These are phyloP conservation scores for Barnettozyma botsteinii DNA, from an alignment of 805 yeast species.

Conservation along the genomic window DNA sequence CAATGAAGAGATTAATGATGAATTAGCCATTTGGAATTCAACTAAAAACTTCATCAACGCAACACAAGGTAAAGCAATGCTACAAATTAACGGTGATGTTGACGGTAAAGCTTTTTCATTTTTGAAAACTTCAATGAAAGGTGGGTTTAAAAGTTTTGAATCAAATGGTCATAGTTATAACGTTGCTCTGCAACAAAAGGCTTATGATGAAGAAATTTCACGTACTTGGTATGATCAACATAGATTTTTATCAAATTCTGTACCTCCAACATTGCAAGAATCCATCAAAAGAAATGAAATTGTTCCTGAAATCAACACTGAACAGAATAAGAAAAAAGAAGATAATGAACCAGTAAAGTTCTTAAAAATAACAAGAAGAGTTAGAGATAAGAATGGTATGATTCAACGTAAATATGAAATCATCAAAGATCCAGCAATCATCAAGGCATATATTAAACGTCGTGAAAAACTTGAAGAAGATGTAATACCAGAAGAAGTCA, in stretches of 20 bases:
- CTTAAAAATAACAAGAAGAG: slow-evolving; percentile 68
- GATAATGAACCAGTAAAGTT: slow-evolving; percentile 27
- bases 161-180: slow-evolving; percentile 67
- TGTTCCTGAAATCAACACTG: background rate
- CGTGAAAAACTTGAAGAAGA: slow-evolving; percentile 59
- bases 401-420: slow-evolving; percentile 76
- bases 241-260: slow-evolving; percentile 42
- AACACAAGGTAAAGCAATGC: slow-evolving; percentile 95
- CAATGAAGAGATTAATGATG: slow-evolving; percentile 61
- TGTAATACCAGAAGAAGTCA: slow-evolving; percentile 65
- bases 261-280: slow-evolving; percentile 9
- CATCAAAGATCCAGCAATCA: slow-evolving; percentile 79
- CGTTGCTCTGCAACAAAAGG: slow-evolving; percentile 80
- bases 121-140: slow-evolving; percentile 89
- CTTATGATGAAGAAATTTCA: slow-evolving; percentile 85
- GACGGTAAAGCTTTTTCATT: slow-evolving; percentile 87
- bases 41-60: slow-evolving; percentile 88
- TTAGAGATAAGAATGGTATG: slow-evolving; percentile 78
- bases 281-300: slow-evolving; percentile 29
- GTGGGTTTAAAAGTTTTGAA: slow-evolving; percentile 59
- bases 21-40: slow-evolving; percentile 90
- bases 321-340: slow-evolving; percentile 3
- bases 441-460: slow-evolving; percentile 73
- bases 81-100: slow-evolving; percentile 92
- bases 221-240: slow-evolving; percentile 88